Evolutionary conservation across 768 basidiomycete genomes (phyloP), one percentile per base, ranked within the genome.

Genomic region (Tylopilus sp.): DNA sequence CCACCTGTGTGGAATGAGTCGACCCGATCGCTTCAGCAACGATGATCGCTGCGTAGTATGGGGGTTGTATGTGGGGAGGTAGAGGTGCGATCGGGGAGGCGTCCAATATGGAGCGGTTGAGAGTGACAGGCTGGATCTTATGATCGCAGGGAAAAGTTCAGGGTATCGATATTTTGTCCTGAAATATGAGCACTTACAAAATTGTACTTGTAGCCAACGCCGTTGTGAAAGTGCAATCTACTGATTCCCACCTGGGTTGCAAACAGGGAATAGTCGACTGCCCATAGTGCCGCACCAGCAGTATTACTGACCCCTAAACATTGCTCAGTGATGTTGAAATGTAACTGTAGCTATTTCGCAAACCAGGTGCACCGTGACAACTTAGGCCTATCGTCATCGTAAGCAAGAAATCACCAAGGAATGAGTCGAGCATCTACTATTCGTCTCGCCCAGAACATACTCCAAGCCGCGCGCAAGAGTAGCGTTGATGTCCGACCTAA

Each of bases 221-320:
- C 85, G 48, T 81, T 73, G 59, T 88, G 84, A 72, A 84, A 85
- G 68, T 77, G 81, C 15, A 83, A 53, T 44, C 76, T 71, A 25
- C 75, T 73, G 23, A 83, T 77, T 4, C 80, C 80, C 9, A 83
- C 64, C 55, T 78, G 77, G 2, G 79, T 67, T 60, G 82, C 81
- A 58, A 76, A 83, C 3, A 88, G 68, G 2, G 76, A 71, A 63
- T 87, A 85, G 62, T 88, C 85, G 52, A 86, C 67, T 11, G 76
- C 72, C 85, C 85, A 88, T n/a, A 88, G 65, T 17, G 82, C 80
- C 0, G 84, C 83, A 13, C 85, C 86, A n/a, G 80, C 85, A 1
- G 79, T 79, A 59, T 87, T 83, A 61, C 81, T 83, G 9, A 84
- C 83, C 3, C 79, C 80, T 40, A 77, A 73, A 17, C 35, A 52